Percentiles rank a stretch among this genome's conserved stretches.
Evolutionary conservation across 495 filamentous ascomycete genomes (phyloP).

Genomic region (Penicillium crystallinum): DNA sequence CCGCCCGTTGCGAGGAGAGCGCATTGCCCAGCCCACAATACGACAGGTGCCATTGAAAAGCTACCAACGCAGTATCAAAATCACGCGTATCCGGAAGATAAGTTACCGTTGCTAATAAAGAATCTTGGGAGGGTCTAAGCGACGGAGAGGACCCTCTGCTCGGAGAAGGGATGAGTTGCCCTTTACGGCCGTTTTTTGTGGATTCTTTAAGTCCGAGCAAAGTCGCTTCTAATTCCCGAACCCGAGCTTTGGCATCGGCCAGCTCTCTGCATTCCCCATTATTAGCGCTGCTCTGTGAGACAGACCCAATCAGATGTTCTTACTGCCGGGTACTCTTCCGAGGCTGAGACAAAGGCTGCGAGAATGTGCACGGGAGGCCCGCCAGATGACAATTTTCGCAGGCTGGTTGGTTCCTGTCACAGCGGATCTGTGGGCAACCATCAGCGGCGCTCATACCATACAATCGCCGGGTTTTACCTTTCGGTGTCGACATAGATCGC

Average conservation of each 20-base stretch:
- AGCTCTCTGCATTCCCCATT: slow-evolving; percentile 16
- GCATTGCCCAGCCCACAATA: slow-evolving; percentile 20
- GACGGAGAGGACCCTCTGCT: slow-evolving; percentile 4
- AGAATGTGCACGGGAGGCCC: slow-evolving; percentile 20
- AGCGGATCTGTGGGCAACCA: slow-evolving; percentile 20
- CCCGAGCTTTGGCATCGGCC: slow-evolving; percentile 17
- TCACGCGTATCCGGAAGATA: slow-evolving; percentile 13
- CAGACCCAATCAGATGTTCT: background rate
- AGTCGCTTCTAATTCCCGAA: slow-evolving; percentile 18
- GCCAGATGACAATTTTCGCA: slow-evolving; percentile 27
- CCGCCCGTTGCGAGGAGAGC: slow-evolving; percentile 12
- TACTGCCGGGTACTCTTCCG: slow-evolving; percentile 21
- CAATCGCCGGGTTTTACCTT: slow-evolving; percentile 13
- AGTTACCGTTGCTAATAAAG: background rate
- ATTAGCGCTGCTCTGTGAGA: background rate
- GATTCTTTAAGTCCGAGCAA: slow-evolving; percentile 5
- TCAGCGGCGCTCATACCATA: background rate
- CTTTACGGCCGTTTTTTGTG: background rate
- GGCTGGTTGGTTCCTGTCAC: slow-evolving; percentile 22
- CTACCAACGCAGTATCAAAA: slow-evolving; percentile 18
- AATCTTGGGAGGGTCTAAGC: background rate
- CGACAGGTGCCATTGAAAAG: slow-evolving; percentile 20
- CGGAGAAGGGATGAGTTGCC: background rate
- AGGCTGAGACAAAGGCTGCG: slow-evolving; percentile 2
- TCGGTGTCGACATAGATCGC: slow-evolving; percentile 23